Evolutionary conservation across 106 monocot genomes (phyloP).

Genomic region (Xerophyta viscosa): DNA sequence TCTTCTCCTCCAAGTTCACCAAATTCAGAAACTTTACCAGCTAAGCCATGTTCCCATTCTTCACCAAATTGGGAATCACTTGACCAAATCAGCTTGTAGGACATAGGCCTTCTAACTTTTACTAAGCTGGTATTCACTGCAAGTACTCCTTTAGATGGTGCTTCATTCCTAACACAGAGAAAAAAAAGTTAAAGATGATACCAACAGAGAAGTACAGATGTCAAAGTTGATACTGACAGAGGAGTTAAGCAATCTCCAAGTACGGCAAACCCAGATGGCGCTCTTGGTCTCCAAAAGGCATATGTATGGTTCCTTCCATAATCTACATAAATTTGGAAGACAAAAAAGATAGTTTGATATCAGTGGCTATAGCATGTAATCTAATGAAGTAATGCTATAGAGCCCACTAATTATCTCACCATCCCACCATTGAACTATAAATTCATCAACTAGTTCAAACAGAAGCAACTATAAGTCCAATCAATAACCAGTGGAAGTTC

Average conservation of each 20-base stretch:
- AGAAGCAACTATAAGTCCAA: too few species aligned
- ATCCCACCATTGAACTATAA: too few species aligned
- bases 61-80: slow-evolving; percentile 5
- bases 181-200: background rate
- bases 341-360: too few species aligned
- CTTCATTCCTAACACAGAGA: slow-evolving; percentile 55
- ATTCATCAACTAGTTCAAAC: too few species aligned
- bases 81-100: slow-evolving; percentile 76
- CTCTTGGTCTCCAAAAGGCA: slow-evolving; percentile 91
- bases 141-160: slow-evolving; percentile 84
- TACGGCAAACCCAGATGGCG: slow-evolving; percentile 96
- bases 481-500: too few species aligned
- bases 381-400: background rate
- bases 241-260: slow-evolving; percentile 96
- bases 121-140: slow-evolving; percentile 83
- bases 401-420: too few species aligned
- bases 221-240: slow-evolving; percentile 29
- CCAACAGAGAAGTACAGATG: background rate
- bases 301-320: slow-evolving; percentile 42
- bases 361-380: too few species aligned
- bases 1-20: slow-evolving; percentile 2
- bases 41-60: too few species aligned
- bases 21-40: slow-evolving; percentile 7
- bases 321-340: slow-evolving; percentile 23
- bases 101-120: slow-evolving; percentile 85